These are phyloP conservation scores for Boletus chippewaensis DNA, from an alignment of 1,284 basidiomycete genomes.

Conservation along the genomic window DNA sequence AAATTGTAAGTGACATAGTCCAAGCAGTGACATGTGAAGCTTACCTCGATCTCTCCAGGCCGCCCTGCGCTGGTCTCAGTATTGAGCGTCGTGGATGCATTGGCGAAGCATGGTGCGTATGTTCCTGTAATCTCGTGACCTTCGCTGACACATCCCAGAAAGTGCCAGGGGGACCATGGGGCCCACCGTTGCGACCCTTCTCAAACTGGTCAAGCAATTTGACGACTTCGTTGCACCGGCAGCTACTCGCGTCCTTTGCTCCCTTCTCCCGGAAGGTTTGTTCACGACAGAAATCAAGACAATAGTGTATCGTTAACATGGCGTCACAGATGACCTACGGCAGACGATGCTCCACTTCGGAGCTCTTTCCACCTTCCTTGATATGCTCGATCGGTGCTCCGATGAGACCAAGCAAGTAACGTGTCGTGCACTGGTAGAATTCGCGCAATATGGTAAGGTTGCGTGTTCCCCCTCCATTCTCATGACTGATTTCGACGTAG, in stretches of 20 bases:
- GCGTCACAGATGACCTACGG: conserved; percentile 19
- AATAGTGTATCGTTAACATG: not conserved
- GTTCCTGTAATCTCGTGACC: not conserved
- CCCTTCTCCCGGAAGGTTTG: conserved; percentile 24
- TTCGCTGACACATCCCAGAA: conserved; percentile 2
- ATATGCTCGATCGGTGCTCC: conserved; percentile 24
- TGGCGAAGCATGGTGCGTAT: conserved; percentile 19
- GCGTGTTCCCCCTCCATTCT: not conserved
- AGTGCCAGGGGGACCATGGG: conserved; percentile 10
- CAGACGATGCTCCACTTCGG: conserved; percentile 14
- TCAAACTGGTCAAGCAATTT: conserved; percentile 18
- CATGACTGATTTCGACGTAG: conserved; percentile 8
- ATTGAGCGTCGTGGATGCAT: conserved; percentile 18
- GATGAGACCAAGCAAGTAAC: conserved; percentile 16
- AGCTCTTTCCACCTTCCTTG: conserved; percentile 16
- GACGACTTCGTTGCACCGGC: conserved; percentile 31
- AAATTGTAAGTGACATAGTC: conserved; percentile 13
- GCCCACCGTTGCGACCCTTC: conserved; percentile 12
- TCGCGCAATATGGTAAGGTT: conserved; percentile 20
- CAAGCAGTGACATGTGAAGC: not conserved
- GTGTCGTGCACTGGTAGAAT: conserved; percentile 15
- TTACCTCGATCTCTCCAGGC: conserved; percentile 13
- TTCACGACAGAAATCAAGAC: not conserved
- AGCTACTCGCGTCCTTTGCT: conserved; percentile 24
- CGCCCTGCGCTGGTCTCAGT: conserved; percentile 20